Conservation (phyloP, 2,329 filamentous ascomycete species). For the Helminthosporium solani region DNA sequence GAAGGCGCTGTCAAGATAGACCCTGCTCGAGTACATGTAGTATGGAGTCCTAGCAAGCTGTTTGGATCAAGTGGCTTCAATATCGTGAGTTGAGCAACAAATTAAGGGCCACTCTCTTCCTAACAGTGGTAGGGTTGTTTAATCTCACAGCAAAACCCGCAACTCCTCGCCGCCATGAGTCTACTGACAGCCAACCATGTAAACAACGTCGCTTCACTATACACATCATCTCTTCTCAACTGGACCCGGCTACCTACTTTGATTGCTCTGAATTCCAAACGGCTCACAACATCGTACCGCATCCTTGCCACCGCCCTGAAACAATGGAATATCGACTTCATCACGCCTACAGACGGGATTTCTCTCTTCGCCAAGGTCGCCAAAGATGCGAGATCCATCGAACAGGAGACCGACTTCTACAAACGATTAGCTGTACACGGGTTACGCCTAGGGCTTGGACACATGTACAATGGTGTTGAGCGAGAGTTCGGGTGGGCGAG, state of each 20-base stretch:
- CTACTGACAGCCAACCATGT: slow-evolving; percentile 19
- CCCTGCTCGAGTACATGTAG: slow-evolving; percentile 30
- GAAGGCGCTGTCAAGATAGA: slow-evolving; percentile 37
- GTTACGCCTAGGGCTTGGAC: slow-evolving; percentile 19
- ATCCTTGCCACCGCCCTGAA: slow-evolving; percentile 18
- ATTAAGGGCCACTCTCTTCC: neutral
- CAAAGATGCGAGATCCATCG: slow-evolving; percentile 10
- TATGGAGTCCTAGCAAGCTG: slow-evolving; percentile 35
- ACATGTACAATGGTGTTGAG: slow-evolving; percentile 25
- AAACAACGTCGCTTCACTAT: slow-evolving; percentile 21
- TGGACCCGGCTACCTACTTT: slow-evolving; percentile 31
- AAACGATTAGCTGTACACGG: slow-evolving; percentile 19
- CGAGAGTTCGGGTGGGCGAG: slow-evolving; percentile 33
- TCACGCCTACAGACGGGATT: slow-evolving; percentile 29
- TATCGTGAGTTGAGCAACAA: slow-evolving; percentile 19
- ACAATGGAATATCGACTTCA: slow-evolving; percentile 18
- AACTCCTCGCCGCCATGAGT: slow-evolving; percentile 21
- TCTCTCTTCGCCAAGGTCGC: slow-evolving; percentile 29
- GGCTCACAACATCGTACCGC: slow-evolving; percentile 22
- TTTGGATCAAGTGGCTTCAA: slow-evolving; percentile 32
- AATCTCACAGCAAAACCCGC: slow-evolving; percentile 31
- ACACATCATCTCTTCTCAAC: slow-evolving; percentile 23
- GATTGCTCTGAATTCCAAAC: slow-evolving; percentile 24
- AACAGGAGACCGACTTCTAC: slow-evolving; percentile 24
- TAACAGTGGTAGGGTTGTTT: slow-evolving; percentile 27